Evolutionary conservation across 257 asterid genomes (phyloP).

Genomic region (Buddleja alternifolia): DNA sequence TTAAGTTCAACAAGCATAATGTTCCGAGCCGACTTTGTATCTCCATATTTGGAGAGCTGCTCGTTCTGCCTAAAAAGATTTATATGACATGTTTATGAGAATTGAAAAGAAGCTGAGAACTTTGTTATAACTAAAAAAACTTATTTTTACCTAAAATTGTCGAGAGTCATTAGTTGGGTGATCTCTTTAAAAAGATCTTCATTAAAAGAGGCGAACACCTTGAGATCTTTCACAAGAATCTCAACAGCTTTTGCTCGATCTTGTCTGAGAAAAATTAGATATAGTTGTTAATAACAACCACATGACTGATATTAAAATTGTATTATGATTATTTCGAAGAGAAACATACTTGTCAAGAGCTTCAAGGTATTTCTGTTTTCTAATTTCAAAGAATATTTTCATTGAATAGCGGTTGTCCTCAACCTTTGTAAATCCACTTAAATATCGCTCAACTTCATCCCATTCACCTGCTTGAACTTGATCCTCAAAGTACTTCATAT

Average conservation of each 20-base stretch:
- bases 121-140: slow-evolving; percentile 10
- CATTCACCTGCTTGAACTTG: slow-evolving; percentile 98
- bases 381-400: slow-evolving; percentile 97
- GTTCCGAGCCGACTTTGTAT: slow-evolving; percentile 90
- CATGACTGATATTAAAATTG: slow-evolving; percentile 9
- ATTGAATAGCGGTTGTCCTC: slow-evolving; percentile 98
- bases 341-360: slow-evolving; percentile 84
- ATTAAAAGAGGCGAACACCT: slow-evolving; percentile 93
- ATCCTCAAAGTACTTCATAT: slow-evolving; percentile 97
- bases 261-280: slow-evolving; percentile 52
- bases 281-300: slow-evolving; percentile 13
- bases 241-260: slow-evolving; percentile 97
- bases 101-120: slow-evolving; percentile 15
- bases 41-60: slow-evolving; percentile 97
- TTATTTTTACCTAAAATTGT: slow-evolving; percentile 80
- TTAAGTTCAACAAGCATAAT: slow-evolving; percentile 93
- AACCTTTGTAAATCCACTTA: slow-evolving; percentile 95
- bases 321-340: not conserved
- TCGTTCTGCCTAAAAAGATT: slow-evolving; percentile 82
- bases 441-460: slow-evolving; percentile 95
- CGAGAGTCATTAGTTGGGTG: slow-evolving; percentile 81
- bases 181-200: slow-evolving; percentile 98
- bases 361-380: slow-evolving; percentile 99
- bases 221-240: slow-evolving; percentile 95
- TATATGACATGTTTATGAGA: slow-evolving; percentile 10